Evolutionary conservation across 2,329 filamentous ascomycete genomes (phyloP), one percentile per base, ranked within the genome.

Genomic region (Calonectria leucothoes): DNA sequence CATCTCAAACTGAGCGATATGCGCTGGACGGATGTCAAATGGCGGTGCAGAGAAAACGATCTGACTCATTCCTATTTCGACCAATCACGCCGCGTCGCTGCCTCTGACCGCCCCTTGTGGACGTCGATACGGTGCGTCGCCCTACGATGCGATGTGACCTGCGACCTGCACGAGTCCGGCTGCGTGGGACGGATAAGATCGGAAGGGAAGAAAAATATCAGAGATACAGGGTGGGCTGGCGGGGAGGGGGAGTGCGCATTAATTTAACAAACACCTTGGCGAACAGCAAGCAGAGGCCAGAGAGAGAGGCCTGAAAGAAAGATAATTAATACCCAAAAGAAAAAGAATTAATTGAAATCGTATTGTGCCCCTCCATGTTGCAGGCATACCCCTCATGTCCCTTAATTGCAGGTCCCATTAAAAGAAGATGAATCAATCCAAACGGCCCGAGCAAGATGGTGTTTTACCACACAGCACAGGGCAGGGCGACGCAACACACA

Each of bases 151-250:
- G 31, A 71, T 71, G 63, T 52, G 42, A 71, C 69, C 64, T 63
- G 59, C 68, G 33, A 64, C 33, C 59, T 64, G 59, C 59, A 45
- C 59, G 59, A 45, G 59, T 61, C 66, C 68, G 63, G 51, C 69
- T 66, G 69, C 52, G 63, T 66, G 69, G 69, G 69, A 67, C 69
- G 69, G 69, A 68, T 67, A 66, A 71, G 69, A 71, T 71, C 69
- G 69, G 42, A 33, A 55, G 35, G 69, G 42, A 33, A 55, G 35
- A 67, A 64, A 51, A 35, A n/a, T n/a, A 45, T 20, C 15, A 71
- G 51, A 51, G 27, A 49, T 35, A 64, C 61, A 66, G 63, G 45
- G 64, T 42, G 51, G 20, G 61, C 25, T 20, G 25, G 31, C 35
- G 39, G 31, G 27, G 31, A 39, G 33, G 49, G 69, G 69, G 69